Evolutionary conservation across 495 filamentous ascomycete genomes (phyloP), one percentile per base, ranked within the genome.

Genomic region (Aspergillus panamensis): DNA sequence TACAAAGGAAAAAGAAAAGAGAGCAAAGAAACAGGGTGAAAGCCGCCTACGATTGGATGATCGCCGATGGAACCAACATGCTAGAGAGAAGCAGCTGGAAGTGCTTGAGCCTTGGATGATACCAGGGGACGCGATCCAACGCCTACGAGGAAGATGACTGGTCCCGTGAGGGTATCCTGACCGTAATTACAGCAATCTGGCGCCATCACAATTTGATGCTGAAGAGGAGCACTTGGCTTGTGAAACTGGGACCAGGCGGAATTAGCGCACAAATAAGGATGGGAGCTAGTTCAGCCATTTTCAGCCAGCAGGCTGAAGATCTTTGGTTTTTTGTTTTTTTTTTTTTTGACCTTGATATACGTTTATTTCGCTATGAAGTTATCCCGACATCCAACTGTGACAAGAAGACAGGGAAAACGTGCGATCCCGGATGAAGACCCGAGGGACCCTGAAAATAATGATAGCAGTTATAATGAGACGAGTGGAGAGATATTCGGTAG

Each of bases 81-180:
- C 2, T 81, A 81, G n/a, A n/a, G n/a, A n/a, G n/a, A n/a, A n/a
- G n/a, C n/a, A n/a, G n/a, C n/a, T n/a, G n/a, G n/a, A n/a, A n/a
- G n/a, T n/a, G n/a, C n/a, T n/a, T n/a, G n/a, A n/a, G n/a, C n/a
- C n/a, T n/a, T n/a, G n/a, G n/a, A n/a, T n/a, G n/a, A n/a, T n/a
- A 25, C 25, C 2, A 5, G 25, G 25, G 25, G 25, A 25, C 84
- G 17, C 76, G 64, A 40, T 74, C 83, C 25, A 25, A 25, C 25
- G 25, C 25, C 5, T 2, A 25, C 2, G 25, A 25, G 25, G 25
- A 39, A 39, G 35, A 39, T 39, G 5, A n/a, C 35, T 39, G 35
- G 14, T 25, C 25, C 25, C 25, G 25, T 25, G 25, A 25, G 5
- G 25, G 25, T 25, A 25, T 25, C 35, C 35, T 39, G 35, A 39